These are phyloP conservation scores for Penicillium tannophilum DNA, from an alignment of 495 filamentous ascomycete genomes.

Conservation along the genomic window DNA sequence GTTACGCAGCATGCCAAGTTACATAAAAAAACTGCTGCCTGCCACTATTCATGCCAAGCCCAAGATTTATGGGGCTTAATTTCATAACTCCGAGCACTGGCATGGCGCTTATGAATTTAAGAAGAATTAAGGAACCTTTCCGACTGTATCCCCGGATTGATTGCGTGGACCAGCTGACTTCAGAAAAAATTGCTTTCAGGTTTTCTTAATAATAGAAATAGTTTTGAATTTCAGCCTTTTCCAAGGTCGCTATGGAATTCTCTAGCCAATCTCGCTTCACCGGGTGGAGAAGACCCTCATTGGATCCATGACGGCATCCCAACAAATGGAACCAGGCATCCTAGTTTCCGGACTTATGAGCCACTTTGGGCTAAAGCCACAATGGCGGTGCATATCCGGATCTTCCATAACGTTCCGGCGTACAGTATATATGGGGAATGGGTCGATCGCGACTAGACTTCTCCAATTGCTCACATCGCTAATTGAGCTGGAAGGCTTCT, in stretches of 20 bases:
- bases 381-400: background rate
- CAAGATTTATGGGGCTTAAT: background rate
- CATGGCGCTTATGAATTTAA: background rate
- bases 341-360: background rate
- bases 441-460: background rate
- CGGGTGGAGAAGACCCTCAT: background rate
- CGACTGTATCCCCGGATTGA: background rate
- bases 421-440: slow-evolving; percentile 1
- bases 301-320: slow-evolving; percentile 11
- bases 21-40: slow-evolving; percentile 3
- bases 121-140: background rate
- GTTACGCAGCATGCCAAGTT: background rate
- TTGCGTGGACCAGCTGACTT: background rate
- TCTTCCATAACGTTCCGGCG: background rate
- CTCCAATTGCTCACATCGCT: background rate
- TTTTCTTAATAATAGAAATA: background rate
- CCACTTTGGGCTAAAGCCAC: background rate
- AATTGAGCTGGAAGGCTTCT: background rate
- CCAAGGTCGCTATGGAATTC: background rate
- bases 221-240: background rate
- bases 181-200: background rate
- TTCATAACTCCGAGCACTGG: background rate
- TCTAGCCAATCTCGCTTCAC: background rate
- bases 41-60: background rate
- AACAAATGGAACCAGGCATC: background rate